These are phyloP conservation scores for Helicocarpus griseus DNA, from an alignment of 2,329 filamentous ascomycete genomes.

Conservation along the genomic window DNA sequence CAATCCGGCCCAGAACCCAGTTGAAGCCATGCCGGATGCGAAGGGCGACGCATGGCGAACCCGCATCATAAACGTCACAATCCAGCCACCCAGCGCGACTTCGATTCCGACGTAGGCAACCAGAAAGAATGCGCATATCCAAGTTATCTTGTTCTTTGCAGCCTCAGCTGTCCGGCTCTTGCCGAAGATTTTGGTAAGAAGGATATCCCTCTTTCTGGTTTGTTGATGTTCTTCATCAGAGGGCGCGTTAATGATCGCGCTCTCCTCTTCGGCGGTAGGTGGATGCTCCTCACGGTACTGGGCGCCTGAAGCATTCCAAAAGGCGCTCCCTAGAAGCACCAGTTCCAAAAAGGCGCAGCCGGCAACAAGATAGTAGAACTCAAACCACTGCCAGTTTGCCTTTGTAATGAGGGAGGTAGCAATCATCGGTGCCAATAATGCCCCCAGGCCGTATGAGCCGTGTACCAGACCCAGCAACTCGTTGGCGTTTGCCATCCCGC, in stretches of 20 bases:
- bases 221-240: slow-evolving; percentile 1
- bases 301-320: slow-evolving; percentile 51
- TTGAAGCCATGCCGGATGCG: slow-evolving; percentile 63
- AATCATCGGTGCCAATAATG: slow-evolving; percentile 57
- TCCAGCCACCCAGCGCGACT: slow-evolving; percentile 63
- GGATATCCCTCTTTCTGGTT: background rate
- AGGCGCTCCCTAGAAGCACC: slow-evolving; percentile 41
- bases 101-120: slow-evolving; percentile 72
- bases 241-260: background rate
- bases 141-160: slow-evolving; percentile 44
- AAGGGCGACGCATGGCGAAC: slow-evolving; percentile 61
- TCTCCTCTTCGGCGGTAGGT: slow-evolving; percentile 24
- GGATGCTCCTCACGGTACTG: slow-evolving; percentile 36
- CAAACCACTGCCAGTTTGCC: slow-evolving; percentile 53
- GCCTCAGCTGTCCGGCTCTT: slow-evolving; percentile 19
- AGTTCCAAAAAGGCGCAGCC: slow-evolving; percentile 47
- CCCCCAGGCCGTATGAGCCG: slow-evolving; percentile 59
- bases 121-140: slow-evolving; percentile 63
- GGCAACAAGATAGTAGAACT: slow-evolving; percentile 66
- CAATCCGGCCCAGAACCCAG: slow-evolving; percentile 76
- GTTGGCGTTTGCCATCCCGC: slow-evolving; percentile 62
- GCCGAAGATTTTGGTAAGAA: slow-evolving; percentile 8
- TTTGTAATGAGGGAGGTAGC: slow-evolving; percentile 63
- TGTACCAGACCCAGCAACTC: slow-evolving; percentile 63
- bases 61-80: slow-evolving; percentile 77